These are phyloP conservation scores for Silene latifolia DNA, from an alignment of 148 eudicot genomes.

Conservation along the genomic window DNA sequence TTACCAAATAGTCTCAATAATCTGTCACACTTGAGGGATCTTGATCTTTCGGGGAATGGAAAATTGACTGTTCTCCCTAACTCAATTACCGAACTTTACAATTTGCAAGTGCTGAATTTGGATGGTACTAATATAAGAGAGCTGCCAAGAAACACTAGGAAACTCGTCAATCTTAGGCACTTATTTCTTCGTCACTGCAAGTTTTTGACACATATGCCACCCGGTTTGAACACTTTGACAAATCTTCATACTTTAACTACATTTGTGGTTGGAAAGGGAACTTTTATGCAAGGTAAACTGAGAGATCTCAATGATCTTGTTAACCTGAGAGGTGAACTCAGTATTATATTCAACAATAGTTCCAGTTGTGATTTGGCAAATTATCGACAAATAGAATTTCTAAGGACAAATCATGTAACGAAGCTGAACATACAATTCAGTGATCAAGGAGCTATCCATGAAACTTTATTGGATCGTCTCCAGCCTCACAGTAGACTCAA, in stretches of 20 bases:
- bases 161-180: constrained; percentile 18
- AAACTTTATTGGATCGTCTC: no score
- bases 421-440: background rate
- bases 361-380: background rate
- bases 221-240: constrained; percentile 13
- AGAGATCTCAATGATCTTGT: constrained; percentile 5
- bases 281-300: background rate
- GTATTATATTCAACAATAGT: background rate
- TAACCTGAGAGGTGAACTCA: background rate
- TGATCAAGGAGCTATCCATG: background rate
- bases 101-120: constrained; percentile 17
- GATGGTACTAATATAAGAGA: background rate
- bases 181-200: background rate
- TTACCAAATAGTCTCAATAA: constrained; percentile 21
- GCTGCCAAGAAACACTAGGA: constrained; percentile 8
- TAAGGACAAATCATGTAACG: background rate
- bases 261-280: constrained; percentile 11
- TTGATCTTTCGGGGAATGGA: constrained; percentile 20
- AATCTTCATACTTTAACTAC: background rate
- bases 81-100: constrained; percentile 26
- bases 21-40: constrained; percentile 33
- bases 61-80: constrained; percentile 4
- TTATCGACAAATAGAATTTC: background rate
- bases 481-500: no score
- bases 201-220: background rate